phyloP scores from a whole-genome alignment of 495 filamentous ascomycete species.

The Tuber microsphaerosporum region DNA sequence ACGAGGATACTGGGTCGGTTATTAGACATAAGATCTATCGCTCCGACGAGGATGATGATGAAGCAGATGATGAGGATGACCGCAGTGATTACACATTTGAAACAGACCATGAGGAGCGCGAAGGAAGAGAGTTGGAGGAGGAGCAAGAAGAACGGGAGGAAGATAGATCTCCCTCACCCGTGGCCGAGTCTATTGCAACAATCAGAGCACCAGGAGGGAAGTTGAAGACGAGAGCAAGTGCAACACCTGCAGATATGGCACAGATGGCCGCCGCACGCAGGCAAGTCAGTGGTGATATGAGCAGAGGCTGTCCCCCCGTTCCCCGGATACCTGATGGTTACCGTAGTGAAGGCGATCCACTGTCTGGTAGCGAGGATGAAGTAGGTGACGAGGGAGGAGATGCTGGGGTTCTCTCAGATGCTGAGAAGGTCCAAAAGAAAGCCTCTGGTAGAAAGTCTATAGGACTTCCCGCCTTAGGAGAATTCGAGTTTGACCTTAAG shows the following conservation, averaged over 20 bases:
- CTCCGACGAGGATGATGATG: constrained; percentile 43
- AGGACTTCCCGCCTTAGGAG: constrained; percentile 61
- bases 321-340: constrained; percentile 58
- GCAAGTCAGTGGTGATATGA: constrained; percentile 60
- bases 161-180: constrained; percentile 42
- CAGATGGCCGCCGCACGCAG: constrained; percentile 82
- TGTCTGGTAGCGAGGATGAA: constrained; percentile 41
- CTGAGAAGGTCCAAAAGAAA: constrained; percentile 43
- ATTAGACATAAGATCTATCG: constrained; percentile 63
- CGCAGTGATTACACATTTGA: constrained; percentile 37
- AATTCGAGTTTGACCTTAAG: constrained; percentile 63
- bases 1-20: constrained; percentile 84
- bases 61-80: constrained; percentile 34
- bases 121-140: constrained; percentile 2
- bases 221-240: constrained; percentile 82
- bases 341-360: constrained; percentile 41
- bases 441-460: constrained; percentile 51
- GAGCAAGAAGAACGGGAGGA: neutral
- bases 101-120: constrained; percentile 41
- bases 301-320: constrained; percentile 46
- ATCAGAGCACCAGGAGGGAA: constrained; percentile 75
- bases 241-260: constrained; percentile 74
- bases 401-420: constrained; percentile 43
- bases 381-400: constrained; percentile 44
- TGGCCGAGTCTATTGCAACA: constrained; percentile 81